A percentile compares a stretch with the other conserved stretches of the same genome.
Evolutionary conservation across 176 grass and related monocot genomes (phyloP).

Genomic region (Rhipidocladum racemiflorum): DNA sequence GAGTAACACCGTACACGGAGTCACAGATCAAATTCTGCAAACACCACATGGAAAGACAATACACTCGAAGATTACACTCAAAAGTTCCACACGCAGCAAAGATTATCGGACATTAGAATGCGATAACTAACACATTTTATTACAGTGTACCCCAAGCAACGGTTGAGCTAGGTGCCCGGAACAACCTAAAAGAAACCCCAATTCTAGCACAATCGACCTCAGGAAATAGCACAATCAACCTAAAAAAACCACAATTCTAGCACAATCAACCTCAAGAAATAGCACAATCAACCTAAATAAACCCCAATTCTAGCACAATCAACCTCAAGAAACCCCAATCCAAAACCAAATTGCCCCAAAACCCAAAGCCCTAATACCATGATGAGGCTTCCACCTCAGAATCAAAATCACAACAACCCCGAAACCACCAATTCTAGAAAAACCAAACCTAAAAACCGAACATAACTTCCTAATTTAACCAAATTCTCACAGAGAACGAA

Average conservation of each 20-base stretch:
- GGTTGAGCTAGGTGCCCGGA: background rate
- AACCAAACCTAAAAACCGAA: background rate
- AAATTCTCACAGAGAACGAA: background rate
- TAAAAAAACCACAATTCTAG: too few species aligned
- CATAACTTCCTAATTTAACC: background rate
- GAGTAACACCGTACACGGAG: background rate
- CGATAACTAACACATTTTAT: background rate
- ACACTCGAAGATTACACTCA: background rate
- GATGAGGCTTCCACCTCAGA: background rate
- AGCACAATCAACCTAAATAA: background rate
- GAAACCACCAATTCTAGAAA: background rate
- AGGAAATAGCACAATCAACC: too few species aligned
- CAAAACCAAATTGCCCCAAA: conserved; percentile 15
- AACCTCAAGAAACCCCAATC: background rate
- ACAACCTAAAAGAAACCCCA: background rate
- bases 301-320: background rate
- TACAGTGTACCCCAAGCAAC: background rate
- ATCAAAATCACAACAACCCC: background rate
- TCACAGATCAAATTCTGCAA: background rate
- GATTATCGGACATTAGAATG: background rate
- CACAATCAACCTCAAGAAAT: too few species aligned
- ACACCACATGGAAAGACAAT: background rate
- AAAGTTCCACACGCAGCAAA: background rate
- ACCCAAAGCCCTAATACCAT: background rate
- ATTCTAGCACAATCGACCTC: background rate